Evolutionary conservation across 768 basidiomycete species (phyloP).

Genomic region (Gyrodon lividus): DNA sequence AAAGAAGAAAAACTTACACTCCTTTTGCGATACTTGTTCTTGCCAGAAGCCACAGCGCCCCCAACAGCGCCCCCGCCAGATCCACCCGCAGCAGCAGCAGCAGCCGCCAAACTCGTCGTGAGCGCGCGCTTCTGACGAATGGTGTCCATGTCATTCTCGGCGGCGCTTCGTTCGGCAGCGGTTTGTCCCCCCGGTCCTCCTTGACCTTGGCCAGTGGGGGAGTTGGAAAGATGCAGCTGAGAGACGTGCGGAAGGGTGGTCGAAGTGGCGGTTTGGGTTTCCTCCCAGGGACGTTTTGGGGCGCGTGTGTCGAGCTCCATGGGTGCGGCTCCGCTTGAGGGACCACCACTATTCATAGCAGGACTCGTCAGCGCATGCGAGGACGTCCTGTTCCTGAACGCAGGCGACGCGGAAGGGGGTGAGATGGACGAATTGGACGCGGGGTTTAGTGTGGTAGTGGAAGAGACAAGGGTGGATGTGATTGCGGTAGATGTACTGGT

Average conservation of each 20-base stretch:
- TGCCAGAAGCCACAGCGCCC: constrained; percentile 32
- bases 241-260: constrained; percentile 21
- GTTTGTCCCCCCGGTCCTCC: constrained; percentile 18
- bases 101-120: constrained; percentile 57
- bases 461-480: constrained; percentile 6
- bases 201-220: constrained; percentile 9
- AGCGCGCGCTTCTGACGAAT: constrained; percentile 79
- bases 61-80: constrained; percentile 30
- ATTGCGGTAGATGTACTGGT: constrained; percentile 10
- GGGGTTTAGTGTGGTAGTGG: constrained; percentile 8
- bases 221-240: constrained; percentile 23
- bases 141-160: constrained; percentile 83
- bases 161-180: constrained; percentile 54
- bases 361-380: constrained; percentile 11
- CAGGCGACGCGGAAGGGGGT: constrained; percentile 10
- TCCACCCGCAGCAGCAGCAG: constrained; percentile 38
- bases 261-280: constrained; percentile 30
- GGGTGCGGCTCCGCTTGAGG: constrained; percentile 19
- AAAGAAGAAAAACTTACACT: constrained; percentile 56
- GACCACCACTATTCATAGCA: constrained; percentile 26
- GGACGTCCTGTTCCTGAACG: constrained; percentile 21
- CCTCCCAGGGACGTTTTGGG: constrained; percentile 82
- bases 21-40: constrained; percentile 82
- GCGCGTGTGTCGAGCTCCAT: constrained; percentile 43
- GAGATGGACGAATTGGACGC: constrained; percentile 17